Percentiles rank a stretch among this genome's conserved stretches.
These are phyloP conservation scores for Boletus pseudopeckii DNA, from an alignment of 768 basidiomycete species.

Conservation along the genomic window DNA sequence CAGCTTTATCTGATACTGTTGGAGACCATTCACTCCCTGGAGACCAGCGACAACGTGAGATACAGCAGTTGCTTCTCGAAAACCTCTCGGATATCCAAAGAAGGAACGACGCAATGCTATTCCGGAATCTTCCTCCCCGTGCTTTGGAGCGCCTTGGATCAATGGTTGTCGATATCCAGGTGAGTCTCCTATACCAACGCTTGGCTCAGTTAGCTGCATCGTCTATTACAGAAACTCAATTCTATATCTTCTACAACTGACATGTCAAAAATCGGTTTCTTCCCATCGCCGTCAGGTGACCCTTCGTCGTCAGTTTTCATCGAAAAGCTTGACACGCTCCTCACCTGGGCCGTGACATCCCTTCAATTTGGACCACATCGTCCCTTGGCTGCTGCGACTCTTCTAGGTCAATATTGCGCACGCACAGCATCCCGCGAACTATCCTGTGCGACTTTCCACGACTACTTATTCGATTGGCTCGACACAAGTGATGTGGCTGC, in stretches of 20 bases:
- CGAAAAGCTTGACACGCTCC: conserved; percentile 68
- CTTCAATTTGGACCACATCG: conserved; percentile 82
- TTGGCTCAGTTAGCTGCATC: neutral
- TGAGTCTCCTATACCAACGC: conserved; percentile 8
- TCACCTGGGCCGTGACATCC: conserved; percentile 79
- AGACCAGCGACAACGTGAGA: conserved; percentile 37
- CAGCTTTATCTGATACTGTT: conserved; percentile 43
- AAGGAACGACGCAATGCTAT: conserved; percentile 80
- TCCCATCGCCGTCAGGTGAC: conserved; percentile 41
- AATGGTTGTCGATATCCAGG: conserved; percentile 55
- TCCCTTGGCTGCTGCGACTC: conserved; percentile 67
- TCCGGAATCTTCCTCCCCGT: conserved; percentile 61
- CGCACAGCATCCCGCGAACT: conserved; percentile 62
- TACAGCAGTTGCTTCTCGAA: conserved; percentile 49
- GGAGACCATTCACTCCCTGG: conserved; percentile 20
- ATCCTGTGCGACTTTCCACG: conserved; percentile 63
- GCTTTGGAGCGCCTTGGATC: conserved; percentile 57
- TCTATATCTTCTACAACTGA: conserved; percentile 67
- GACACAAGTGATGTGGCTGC: conserved; percentile 62
- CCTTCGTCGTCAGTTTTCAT: conserved; percentile 44
- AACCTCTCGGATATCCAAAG: conserved; percentile 67
- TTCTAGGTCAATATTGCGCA: conserved; percentile 62
- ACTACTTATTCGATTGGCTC: conserved; percentile 79
- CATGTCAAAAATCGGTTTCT: conserved; percentile 55
- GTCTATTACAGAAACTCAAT: conserved; percentile 59